These are phyloP conservation scores for Trypanosomatidae sp. DNA, from an alignment of 208 protist genomes.

Conservation along the genomic window DNA sequence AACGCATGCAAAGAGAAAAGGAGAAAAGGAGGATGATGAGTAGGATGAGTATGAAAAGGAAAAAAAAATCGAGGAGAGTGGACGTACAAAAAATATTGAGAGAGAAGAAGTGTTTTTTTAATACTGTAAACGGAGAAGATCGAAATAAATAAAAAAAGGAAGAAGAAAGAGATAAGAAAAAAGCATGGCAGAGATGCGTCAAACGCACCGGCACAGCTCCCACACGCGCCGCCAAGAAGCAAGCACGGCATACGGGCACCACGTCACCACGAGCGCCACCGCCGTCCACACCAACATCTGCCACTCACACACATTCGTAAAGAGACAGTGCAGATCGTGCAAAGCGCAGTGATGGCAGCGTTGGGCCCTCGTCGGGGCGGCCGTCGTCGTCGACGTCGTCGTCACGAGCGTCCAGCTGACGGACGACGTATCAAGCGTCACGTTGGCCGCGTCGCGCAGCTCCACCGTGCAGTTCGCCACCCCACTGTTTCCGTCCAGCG, in stretches of 20 bases:
- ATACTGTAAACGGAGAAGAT: too few relatives aligned
- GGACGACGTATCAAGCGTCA: slow-evolving; percentile 21
- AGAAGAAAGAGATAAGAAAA: too few relatives aligned
- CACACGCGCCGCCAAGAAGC: slow-evolving; percentile 13
- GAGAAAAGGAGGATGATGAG: not conserved
- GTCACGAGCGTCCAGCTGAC: slow-evolving; percentile 6
- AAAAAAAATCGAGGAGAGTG: not conserved
- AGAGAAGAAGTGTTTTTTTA: too few relatives aligned
- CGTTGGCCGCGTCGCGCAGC: slow-evolving; percentile 33
- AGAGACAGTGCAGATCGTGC: slow-evolving; percentile 21
- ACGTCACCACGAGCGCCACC: slow-evolving; percentile 13
- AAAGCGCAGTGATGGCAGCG: slow-evolving; percentile 15
- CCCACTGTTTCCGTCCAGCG: not conserved
- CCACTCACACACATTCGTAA: slow-evolving; percentile 26
- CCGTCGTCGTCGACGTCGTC: slow-evolving; percentile 2
- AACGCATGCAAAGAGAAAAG: slow-evolving; percentile 1
- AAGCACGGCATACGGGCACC: slow-evolving; percentile 12
- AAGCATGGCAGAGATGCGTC: too few relatives aligned
- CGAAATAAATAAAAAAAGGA: too few relatives aligned
- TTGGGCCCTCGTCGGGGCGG: slow-evolving; percentile 6
- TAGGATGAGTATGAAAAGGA: not conserved
- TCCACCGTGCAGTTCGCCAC: slow-evolving; percentile 29
- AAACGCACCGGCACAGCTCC: not conserved
- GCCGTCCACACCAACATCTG: slow-evolving; percentile 29
- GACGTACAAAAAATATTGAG: not conserved